A percentile compares a stretch with the other conserved stretches of the same genome.
phyloP scores from a whole-genome alignment of 345 rosid species.

The Cardamine chenopodiifolia region DNA sequence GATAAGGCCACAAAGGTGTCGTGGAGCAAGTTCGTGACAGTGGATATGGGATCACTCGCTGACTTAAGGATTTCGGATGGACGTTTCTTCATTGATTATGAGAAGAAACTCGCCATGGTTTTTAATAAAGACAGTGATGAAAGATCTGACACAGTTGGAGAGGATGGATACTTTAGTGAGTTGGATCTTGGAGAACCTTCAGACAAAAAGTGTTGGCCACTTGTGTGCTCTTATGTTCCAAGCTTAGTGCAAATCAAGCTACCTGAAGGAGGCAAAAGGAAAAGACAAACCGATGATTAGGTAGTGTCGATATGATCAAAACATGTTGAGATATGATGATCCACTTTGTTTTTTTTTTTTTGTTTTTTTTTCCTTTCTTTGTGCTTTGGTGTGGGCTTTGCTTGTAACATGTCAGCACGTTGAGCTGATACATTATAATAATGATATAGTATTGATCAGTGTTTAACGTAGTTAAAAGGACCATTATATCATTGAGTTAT shows the following conservation, averaged over 20 bases:
- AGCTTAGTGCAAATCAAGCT: neutral
- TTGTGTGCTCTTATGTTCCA: neutral
- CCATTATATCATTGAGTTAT: neutral
- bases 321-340: neutral
- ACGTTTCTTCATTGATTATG: neutral
- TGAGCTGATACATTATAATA: neutral
- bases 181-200: neutral
- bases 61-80: neutral
- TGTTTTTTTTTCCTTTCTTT: neutral
- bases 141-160: neutral
- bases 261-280: neutral
- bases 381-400: neutral
- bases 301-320: neutral
- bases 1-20: neutral
- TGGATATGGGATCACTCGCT: neutral
- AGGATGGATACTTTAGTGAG: neutral
- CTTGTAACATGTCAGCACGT: constrained; percentile 22
- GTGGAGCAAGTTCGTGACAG: neutral
- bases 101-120: neutral
- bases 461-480: neutral
- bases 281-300: neutral
- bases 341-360: neutral
- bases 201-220: neutral
- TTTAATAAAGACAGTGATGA: neutral
- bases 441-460: neutral